Base-by-base conservation (phyloP, 2,329 filamentous ascomycete genomes). In the Paecilomyces variotii region DNA sequence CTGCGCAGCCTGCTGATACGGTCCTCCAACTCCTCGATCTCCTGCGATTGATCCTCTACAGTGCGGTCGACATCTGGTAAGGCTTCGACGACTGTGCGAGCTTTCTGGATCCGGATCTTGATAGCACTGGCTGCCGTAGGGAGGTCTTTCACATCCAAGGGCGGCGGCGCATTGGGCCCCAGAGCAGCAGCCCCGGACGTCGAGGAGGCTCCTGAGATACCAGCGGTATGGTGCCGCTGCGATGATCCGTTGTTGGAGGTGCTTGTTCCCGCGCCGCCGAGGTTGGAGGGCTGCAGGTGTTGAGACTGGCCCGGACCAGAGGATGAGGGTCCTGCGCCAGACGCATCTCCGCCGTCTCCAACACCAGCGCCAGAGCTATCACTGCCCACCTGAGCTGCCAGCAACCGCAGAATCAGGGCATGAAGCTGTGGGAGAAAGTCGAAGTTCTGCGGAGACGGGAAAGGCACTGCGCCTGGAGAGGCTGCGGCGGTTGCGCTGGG, bases 351-450 rank as follows among this genome's bases (percentile, higher is more conserved):
- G 53, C 69, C 64, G n/a, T 67, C 63, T 58, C 67, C 66, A 58
- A 66, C 61, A 12, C 66, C 57, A 12, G 65, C 67, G 25, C 64
- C 66, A 10, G 58, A 6, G 39, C 14, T 45, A 6, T 45, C 39
- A 19, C 14, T 45, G n/a, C n/a, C 60, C 25, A 62, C 59, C 27
- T 54, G 53, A 6, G 53, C 53, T 5, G 60, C n/a, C 9, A 89
- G 84, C 19, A 97, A 83, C 55, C 89, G 89, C 64, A 85, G 80
- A 61, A 97, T 85, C 64, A 96, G 84, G 60, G 86, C 82, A 68
- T 90, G 87, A 57, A 97, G 84, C 68, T 91, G 86, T 27, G 91
- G 90, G 57, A 96, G 83, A 65, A 91, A 85, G 78, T 96, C 92
- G 77, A 97, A 90, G 55, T 86, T 85, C 73, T 92, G 87, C 28